Conservation (phyloP, 768 basidiomycete genomes). For the Solioccasus polychromus region DNA sequence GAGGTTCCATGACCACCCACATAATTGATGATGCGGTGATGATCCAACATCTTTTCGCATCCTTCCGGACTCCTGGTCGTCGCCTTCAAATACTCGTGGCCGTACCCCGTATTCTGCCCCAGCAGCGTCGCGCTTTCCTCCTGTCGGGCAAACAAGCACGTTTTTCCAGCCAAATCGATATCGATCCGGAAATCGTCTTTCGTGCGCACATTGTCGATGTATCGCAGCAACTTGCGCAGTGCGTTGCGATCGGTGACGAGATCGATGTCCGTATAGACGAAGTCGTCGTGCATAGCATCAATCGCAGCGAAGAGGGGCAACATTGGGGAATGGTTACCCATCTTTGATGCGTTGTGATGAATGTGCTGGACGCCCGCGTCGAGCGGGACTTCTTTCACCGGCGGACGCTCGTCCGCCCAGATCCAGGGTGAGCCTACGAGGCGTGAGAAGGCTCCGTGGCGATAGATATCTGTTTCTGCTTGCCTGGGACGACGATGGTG, state of each 20-base stretch:
- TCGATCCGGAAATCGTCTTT: conserved; percentile 65
- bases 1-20: too few relatives aligned
- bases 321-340: conserved; percentile 37
- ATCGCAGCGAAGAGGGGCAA: conserved; percentile 61
- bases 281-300: conserved; percentile 35
- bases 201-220: conserved; percentile 29
- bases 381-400: conserved; percentile 52
- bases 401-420: conserved; percentile 47
- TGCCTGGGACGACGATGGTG: conserved; percentile 53
- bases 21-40: conserved; percentile 62
- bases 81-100: conserved; percentile 59
- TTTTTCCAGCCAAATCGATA: conserved; percentile 56
- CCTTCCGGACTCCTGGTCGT: conserved; percentile 46
- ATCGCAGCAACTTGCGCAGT: conserved; percentile 60
- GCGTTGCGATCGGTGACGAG: conserved; percentile 63
- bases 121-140: conserved; percentile 38
- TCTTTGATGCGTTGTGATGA: conserved; percentile 59
- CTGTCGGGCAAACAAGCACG: conserved; percentile 56
- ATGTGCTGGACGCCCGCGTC: conserved; percentile 49
- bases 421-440: conserved; percentile 55
- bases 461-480: background rate
- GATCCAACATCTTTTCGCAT: conserved; percentile 51
- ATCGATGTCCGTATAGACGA: conserved; percentile 37
- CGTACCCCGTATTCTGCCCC: conserved; percentile 42
- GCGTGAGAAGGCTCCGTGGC: too few relatives aligned